These are phyloP conservation scores for Endoconidiophora laricicola DNA, from an alignment of 2,329 filamentous ascomycete species.

Conservation along the genomic window DNA sequence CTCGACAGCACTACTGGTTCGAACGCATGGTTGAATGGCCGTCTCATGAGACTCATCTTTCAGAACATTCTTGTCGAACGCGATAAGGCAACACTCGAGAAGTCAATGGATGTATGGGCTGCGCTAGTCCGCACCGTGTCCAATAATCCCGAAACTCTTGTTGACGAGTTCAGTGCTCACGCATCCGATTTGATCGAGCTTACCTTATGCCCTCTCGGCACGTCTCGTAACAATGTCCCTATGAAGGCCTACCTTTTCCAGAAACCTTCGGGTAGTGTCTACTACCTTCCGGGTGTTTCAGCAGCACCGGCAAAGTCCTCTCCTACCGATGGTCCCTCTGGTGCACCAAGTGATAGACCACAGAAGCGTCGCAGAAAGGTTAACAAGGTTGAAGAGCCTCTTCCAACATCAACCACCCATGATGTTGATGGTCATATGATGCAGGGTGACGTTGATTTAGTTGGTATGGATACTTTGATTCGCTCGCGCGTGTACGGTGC, in stretches of 20 bases:
- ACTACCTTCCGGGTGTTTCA: slow-evolving; percentile 31
- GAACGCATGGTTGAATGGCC: slow-evolving; percentile 64
- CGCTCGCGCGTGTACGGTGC: slow-evolving; percentile 80
- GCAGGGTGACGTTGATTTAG: slow-evolving; percentile 86
- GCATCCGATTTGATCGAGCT: slow-evolving; percentile 70
- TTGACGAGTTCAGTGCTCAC: slow-evolving; percentile 56
- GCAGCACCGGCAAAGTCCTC: slow-evolving; percentile 23
- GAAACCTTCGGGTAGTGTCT: slow-evolving; percentile 79
- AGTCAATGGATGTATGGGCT: slow-evolving; percentile 77
- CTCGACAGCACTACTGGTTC: slow-evolving; percentile 61
- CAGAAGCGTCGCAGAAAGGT: slow-evolving; percentile 68
- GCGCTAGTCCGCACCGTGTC: slow-evolving; percentile 56
- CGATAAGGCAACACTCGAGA: slow-evolving; percentile 63
- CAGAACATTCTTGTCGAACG: slow-evolving; percentile 92
- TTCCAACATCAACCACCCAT: slow-evolving; percentile 46
- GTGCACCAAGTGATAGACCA: slow-evolving; percentile 40
- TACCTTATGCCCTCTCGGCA: slow-evolving; percentile 79
- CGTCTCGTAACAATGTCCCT: slow-evolving; percentile 74
- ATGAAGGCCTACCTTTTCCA: slow-evolving; percentile 86
- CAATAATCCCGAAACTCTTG: slow-evolving; percentile 46
- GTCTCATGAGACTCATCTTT: slow-evolving; percentile 73
- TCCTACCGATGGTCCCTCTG: slow-evolving; percentile 21
- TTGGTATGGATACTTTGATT: slow-evolving; percentile 75
- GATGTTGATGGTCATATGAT: slow-evolving; percentile 98
- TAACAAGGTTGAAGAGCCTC: slow-evolving; percentile 58